These are phyloP conservation scores for Sphagnum magellanicum DNA, from an alignment of 228 moss, liverwort and hornwort genomes.

Conservation along the genomic window DNA sequence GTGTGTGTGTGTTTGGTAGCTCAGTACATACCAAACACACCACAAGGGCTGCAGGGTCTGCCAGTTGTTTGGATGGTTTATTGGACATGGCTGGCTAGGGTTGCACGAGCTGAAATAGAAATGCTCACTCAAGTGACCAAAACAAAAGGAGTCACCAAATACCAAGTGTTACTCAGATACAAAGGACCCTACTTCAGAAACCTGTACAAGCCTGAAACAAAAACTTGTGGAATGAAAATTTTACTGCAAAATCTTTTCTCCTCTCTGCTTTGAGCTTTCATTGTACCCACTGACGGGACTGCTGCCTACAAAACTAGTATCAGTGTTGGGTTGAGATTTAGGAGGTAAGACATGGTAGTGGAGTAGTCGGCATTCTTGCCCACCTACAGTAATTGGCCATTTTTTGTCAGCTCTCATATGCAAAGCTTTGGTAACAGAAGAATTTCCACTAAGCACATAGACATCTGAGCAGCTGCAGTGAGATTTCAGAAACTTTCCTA, in stretches of 20 bases:
- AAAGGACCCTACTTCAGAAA: too few species aligned
- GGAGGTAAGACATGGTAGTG: conserved; percentile 62
- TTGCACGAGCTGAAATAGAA: too few species aligned
- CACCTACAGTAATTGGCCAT: conserved; percentile 71
- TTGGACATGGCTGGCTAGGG: too few species aligned
- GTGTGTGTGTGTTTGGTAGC: too few species aligned
- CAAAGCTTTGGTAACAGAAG: conserved; percentile 70
- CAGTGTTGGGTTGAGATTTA: conserved; percentile 11
- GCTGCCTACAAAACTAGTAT: background rate
- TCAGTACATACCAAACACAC: too few species aligned
- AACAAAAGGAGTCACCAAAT: too few species aligned
- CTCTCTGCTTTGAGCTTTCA: background rate
- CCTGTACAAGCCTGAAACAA: background rate
- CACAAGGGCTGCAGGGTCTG: too few species aligned
- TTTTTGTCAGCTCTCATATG: conserved; percentile 81
- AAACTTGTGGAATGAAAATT: background rate
- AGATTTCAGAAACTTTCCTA: conserved; percentile 72
- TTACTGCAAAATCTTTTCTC: background rate
- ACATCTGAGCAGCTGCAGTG: conserved; percentile 68
- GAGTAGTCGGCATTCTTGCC: conserved; percentile 66
- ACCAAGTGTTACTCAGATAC: too few species aligned
- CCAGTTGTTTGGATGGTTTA: too few species aligned
- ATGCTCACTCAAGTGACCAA: too few species aligned
- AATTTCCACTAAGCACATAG: conserved; percentile 80
- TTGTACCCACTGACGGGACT: background rate